A percentile compares a stretch with the other conserved stretches of the same genome.
Conservation (phyloP, 306 rosid species). For the Corylus avellana region DNA sequence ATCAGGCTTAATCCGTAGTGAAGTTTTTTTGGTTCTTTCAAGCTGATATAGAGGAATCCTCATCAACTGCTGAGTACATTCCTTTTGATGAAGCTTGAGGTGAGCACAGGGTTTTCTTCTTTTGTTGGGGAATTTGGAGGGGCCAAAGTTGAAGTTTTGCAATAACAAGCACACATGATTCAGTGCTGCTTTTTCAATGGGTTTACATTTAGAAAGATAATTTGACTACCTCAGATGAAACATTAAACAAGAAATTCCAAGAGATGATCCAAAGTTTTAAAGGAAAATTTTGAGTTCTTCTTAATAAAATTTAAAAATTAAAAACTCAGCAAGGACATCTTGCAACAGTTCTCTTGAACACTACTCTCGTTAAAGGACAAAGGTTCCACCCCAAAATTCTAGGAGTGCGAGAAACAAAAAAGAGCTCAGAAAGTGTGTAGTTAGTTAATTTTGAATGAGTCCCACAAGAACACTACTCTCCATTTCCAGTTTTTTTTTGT, state of each 20-base stretch:
- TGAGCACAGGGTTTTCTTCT: not conserved
- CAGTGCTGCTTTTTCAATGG: not conserved
- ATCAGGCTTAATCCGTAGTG: not conserved
- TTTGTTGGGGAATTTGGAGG: not conserved
- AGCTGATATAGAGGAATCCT: not conserved
- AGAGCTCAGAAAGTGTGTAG: not conserved
- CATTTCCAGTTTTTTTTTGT: too few species aligned
- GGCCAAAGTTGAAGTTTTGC: not conserved
- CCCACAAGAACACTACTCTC: too few species aligned
- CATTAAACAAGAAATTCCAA: not conserved
- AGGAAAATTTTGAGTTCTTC: not conserved
- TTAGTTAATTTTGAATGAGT: not conserved
- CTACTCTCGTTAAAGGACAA: not conserved
- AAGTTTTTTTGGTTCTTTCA: not conserved
- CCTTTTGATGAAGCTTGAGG: not conserved
- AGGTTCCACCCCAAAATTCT: not conserved
- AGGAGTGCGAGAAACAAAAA: not conserved
- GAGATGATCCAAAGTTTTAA: not conserved
- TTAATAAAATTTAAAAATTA: not conserved
- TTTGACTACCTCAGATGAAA: not conserved
- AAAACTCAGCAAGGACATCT: not conserved
- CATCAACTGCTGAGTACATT: not conserved
- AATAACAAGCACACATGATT: not conserved
- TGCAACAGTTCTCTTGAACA: not conserved
- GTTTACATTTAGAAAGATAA: not conserved